Percentiles rank a stretch among this genome's conserved stretches.
Conservation (phyloP, 1,284 basidiomycete species). For the Termitomyces sp. region DNA sequence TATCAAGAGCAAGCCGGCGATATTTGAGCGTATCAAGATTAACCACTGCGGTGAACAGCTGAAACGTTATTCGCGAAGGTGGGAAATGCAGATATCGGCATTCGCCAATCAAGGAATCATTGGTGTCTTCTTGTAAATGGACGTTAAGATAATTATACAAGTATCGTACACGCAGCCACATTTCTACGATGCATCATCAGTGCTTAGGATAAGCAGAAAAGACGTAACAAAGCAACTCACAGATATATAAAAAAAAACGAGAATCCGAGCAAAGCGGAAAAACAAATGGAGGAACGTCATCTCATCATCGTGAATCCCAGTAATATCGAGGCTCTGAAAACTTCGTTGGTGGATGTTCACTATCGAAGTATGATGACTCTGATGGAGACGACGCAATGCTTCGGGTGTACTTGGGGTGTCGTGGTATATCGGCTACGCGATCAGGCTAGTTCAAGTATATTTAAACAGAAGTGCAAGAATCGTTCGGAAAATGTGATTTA, state of each 20-base stretch:
- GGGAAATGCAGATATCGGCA: too few relatives aligned
- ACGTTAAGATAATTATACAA: background rate
- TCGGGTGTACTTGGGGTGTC: conserved; percentile 9
- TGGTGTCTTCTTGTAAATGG: background rate
- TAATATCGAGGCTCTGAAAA: conserved; percentile 13
- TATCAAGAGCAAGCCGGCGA: too few relatives aligned
- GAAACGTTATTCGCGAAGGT: background rate
- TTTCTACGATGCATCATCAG: background rate
- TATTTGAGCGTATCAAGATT: background rate
- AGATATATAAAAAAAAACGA: background rate
- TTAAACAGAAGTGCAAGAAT: background rate
- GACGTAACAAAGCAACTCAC: background rate
- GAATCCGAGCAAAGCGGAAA: background rate
- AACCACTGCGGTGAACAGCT: background rate
- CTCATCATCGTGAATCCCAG: conserved; percentile 9
- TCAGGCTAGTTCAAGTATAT: conserved; percentile 6
- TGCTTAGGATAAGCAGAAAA: background rate
- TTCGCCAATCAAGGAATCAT: too few relatives aligned
- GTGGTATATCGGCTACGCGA: conserved; percentile 12
- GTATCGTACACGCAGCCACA: conserved; percentile 3
- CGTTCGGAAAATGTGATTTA: background rate
- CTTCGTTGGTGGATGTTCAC: conserved; percentile 5
- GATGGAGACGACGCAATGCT: conserved; percentile 8
- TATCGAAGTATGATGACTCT: conserved; percentile 7
- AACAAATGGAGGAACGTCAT: background rate